phyloP scores from a whole-genome alignment of 2,329 filamentous ascomycete species.

The Huntiella savannae region DNA sequence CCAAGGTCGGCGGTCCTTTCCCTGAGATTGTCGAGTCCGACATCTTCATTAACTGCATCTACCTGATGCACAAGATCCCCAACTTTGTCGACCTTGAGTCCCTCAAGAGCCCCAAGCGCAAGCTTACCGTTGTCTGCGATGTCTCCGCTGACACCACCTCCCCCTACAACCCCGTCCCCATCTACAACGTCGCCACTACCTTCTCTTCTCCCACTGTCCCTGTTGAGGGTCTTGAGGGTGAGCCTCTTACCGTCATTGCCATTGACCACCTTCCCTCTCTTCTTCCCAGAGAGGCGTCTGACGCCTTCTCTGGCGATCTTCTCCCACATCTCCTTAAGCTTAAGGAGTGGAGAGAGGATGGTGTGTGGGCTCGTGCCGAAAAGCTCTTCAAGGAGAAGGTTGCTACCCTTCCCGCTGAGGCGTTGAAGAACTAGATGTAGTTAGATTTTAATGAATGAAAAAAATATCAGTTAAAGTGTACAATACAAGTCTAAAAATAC shows the following conservation, averaged over 20 bases:
- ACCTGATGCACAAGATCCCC: slow-evolving; percentile 59
- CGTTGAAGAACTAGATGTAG: slow-evolving; percentile 11
- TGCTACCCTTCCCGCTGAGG: slow-evolving; percentile 38
- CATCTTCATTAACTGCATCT: slow-evolving; percentile 79
- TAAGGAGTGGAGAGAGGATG: slow-evolving; percentile 51
- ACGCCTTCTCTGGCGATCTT: slow-evolving; percentile 64
- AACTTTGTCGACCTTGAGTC: slow-evolving; percentile 60
- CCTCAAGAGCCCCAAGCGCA: slow-evolving; percentile 48
- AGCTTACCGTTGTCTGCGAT: slow-evolving; percentile 63
- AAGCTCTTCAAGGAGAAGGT: slow-evolving; percentile 74
- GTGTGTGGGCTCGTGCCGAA: slow-evolving; percentile 74
- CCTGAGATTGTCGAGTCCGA: slow-evolving; percentile 56
- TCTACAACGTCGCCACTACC: slow-evolving; percentile 71
- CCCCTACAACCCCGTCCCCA: slow-evolving; percentile 51
- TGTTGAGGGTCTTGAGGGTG: slow-evolving; percentile 39
- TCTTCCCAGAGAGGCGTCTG: slow-evolving; percentile 68
- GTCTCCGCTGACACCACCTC: slow-evolving; percentile 60
- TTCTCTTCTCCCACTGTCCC: slow-evolving; percentile 76
- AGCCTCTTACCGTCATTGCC: slow-evolving; percentile 59
- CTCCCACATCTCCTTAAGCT: slow-evolving; percentile 60
- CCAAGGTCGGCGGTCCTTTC: slow-evolving; percentile 52
- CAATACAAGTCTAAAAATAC: slow-evolving; percentile 8
- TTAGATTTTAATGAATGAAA: background rate
- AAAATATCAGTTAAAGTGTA: background rate
- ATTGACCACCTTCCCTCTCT: slow-evolving; percentile 75